Conservation (phyloP, 768 basidiomycete genomes). For the Albatrellus ellisii region DNA sequence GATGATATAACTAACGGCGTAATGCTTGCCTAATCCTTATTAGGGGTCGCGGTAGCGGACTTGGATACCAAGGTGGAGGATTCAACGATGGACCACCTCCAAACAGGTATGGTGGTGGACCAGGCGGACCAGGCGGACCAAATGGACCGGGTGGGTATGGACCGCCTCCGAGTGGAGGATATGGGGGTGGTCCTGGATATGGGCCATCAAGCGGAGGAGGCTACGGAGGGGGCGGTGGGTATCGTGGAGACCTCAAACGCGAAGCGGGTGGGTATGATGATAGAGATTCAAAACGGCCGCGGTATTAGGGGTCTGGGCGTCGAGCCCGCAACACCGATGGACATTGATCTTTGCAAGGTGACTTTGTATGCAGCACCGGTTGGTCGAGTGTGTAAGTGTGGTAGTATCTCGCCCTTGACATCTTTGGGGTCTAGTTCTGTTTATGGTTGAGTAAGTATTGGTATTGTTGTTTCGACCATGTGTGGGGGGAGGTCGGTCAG, state of each 20-base stretch:
- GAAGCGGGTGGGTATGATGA: constrained; percentile 69
- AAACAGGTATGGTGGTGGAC: constrained; percentile 20
- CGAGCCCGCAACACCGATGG: not conserved
- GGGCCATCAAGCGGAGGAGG: constrained; percentile 6
- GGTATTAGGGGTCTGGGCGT: constrained; percentile 32
- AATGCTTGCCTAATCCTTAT: too few relatives aligned
- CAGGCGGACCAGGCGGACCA: constrained; percentile 21
- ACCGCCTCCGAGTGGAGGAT: constrained; percentile 5
- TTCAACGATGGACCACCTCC: constrained; percentile 22
- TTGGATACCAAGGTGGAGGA: constrained; percentile 5
- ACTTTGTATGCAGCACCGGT: not conserved
- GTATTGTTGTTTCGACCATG: not conserved
- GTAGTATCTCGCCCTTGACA: not conserved
- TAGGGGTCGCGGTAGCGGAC: constrained; percentile 11
- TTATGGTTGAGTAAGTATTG: constrained; percentile 2
- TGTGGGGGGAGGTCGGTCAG: not conserved
- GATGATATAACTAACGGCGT: too few relatives aligned
- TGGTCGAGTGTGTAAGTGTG: not conserved
- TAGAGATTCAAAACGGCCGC: constrained; percentile 67
- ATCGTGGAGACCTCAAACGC: constrained; percentile 41
- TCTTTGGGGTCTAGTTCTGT: not conserved
- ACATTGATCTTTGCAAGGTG: not conserved
- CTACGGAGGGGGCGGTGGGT: constrained; percentile 26
- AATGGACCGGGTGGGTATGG: constrained; percentile 20
- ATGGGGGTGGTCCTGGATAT: constrained; percentile 20